Percentiles rank a stretch among this genome's conserved stretches.
Conservation (phyloP, 148 eudicot species). For the Simmondsia chinensis region DNA sequence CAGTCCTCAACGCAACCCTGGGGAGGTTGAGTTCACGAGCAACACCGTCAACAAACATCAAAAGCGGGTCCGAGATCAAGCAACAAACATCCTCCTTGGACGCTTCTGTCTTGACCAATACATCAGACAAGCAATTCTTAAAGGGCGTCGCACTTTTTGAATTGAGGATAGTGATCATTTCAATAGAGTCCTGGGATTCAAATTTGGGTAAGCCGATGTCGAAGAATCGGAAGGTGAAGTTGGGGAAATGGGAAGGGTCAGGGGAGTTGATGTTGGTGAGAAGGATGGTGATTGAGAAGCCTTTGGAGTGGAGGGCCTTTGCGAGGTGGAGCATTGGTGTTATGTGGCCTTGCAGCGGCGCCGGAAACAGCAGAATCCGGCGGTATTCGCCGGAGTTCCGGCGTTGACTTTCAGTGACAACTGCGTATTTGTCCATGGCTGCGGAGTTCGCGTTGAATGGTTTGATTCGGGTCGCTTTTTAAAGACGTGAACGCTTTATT, state of each 20-base stretch:
- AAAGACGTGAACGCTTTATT: too few species aligned
- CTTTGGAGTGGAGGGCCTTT: constrained; percentile 22
- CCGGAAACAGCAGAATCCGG: constrained; percentile 22
- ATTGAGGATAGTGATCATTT: constrained; percentile 1
- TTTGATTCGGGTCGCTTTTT: too few species aligned
- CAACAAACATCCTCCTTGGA: constrained; percentile 14
- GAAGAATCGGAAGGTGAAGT: constrained; percentile 14
- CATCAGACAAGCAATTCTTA: too few species aligned
- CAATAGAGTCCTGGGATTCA: not conserved
- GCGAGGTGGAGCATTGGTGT: constrained; percentile 44
- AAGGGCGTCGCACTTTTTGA: too few species aligned
- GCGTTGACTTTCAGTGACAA: too few species aligned
- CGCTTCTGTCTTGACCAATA: too few species aligned
- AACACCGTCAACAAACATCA: constrained; percentile 8
- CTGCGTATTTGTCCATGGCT: too few species aligned
- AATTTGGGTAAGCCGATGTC: constrained; percentile 12
- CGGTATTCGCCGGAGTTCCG: too few species aligned
- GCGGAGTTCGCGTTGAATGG: too few species aligned
- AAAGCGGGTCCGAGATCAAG: constrained; percentile 22
- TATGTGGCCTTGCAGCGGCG: constrained; percentile 39
- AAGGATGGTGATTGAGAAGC: constrained; percentile 30
- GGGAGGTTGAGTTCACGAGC: constrained; percentile 17
- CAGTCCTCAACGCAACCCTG: constrained; percentile 18
- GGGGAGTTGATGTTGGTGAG: constrained; percentile 24
- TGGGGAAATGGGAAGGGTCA: constrained; percentile 21